Conservation (phyloP, 2,329 filamentous ascomycete genomes). For the Sporothrix pseudoabietina region DNA sequence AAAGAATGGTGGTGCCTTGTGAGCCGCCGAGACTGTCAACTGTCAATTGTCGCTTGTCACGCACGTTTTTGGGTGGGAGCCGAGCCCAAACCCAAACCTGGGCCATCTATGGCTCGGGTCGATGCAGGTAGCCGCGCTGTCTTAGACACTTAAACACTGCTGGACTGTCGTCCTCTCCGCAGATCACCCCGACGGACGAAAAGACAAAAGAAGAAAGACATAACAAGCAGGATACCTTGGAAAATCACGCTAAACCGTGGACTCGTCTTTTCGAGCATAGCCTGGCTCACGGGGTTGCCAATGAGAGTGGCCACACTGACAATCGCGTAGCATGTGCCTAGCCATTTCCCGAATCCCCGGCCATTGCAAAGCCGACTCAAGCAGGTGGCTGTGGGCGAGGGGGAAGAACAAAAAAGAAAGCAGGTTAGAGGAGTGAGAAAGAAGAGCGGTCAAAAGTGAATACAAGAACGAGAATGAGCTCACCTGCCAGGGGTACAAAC, state of each 20-base stretch:
- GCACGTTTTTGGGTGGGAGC: background rate
- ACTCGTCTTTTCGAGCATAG: conserved; percentile 34
- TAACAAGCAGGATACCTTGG: conserved; percentile 36
- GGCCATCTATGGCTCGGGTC: background rate
- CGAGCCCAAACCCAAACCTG: background rate
- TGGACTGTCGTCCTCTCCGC: background rate
- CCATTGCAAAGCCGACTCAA: conserved; percentile 37
- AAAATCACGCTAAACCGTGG: conserved; percentile 36
- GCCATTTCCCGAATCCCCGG: conserved; percentile 38
- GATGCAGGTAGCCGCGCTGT: background rate
- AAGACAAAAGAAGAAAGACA: conserved; percentile 35
- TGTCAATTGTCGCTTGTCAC: background rate
- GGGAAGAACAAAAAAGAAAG: background rate
- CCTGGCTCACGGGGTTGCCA: conserved; percentile 36
- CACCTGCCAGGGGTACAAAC: conserved; percentile 39
- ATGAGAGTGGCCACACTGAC: conserved; percentile 38
- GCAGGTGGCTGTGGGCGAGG: conserved; percentile 35
- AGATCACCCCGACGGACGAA: conserved; percentile 30
- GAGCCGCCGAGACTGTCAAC: too few relatives aligned
- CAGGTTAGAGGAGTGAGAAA: background rate
- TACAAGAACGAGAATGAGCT: background rate
- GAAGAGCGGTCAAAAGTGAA: conserved; percentile 6
- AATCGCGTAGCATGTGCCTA: conserved; percentile 39
- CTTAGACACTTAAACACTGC: background rate
- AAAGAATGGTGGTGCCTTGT: background rate